Conservation (phyloP, 2,329 filamentous ascomycete genomes). For the Hymenoscyphus infarciens region DNA sequence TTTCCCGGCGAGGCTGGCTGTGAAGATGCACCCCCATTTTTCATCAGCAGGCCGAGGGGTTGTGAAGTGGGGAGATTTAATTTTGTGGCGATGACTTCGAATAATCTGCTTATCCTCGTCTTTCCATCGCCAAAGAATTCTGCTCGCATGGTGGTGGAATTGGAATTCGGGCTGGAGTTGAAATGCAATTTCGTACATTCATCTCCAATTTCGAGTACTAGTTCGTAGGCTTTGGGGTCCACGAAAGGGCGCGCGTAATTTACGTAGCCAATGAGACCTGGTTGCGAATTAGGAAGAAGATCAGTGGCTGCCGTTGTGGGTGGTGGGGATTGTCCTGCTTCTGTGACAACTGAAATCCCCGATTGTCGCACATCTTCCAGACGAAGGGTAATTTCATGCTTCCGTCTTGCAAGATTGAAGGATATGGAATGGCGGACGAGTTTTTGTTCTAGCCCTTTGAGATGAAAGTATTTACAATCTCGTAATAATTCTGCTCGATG, state of each 20-base stretch:
- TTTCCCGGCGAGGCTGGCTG: constrained; percentile 65
- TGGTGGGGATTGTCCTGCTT: constrained; percentile 37
- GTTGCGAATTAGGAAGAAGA: constrained; percentile 1
- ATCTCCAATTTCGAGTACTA: constrained; percentile 75
- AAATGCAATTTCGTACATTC: constrained; percentile 60
- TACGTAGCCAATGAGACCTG: constrained; percentile 51
- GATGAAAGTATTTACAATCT: constrained; percentile 89
- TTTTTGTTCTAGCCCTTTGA: constrained; percentile 86
- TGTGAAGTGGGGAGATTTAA: constrained; percentile 62
- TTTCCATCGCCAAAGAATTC: constrained; percentile 73
- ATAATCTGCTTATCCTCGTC: constrained; percentile 65
- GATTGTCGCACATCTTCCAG: constrained; percentile 87
- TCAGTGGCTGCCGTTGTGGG: constrained; percentile 25
- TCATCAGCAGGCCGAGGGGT: constrained; percentile 65
- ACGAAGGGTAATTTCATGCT: constrained; percentile 73
- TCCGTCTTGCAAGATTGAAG: constrained; percentile 66
- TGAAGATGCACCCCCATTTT: constrained; percentile 56
- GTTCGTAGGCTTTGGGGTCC: constrained; percentile 68
- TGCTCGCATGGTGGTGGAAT: constrained; percentile 48
- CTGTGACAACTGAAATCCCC: constrained; percentile 64
- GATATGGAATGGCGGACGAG: constrained; percentile 73
- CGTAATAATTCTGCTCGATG: constrained; percentile 76
- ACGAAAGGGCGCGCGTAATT: constrained; percentile 81
- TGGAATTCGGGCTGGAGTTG: background rate
- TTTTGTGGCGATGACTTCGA: constrained; percentile 79